Percentiles rank a stretch among this genome's conserved stretches.
These are phyloP conservation scores for Epichloe sp. DNA, from an alignment of 2,329 filamentous ascomycete genomes.

Conservation along the genomic window DNA sequence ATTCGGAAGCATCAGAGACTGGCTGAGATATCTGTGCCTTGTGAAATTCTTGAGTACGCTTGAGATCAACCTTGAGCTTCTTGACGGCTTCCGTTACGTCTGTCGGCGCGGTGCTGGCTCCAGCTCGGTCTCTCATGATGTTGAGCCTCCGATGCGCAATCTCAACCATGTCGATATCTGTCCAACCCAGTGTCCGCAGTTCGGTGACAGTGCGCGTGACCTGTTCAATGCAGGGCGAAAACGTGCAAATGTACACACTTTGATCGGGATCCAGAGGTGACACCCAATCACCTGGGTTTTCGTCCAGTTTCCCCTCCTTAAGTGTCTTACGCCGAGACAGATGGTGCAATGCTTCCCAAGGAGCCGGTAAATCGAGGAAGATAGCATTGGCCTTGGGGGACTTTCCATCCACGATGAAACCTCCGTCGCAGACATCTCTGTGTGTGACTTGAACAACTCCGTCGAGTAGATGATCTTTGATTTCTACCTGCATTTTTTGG, in stretches of 20 bases:
- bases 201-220: slow-evolving; percentile 74
- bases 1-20: slow-evolving; percentile 17
- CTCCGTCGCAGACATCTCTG: slow-evolving; percentile 64
- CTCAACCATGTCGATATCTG: slow-evolving; percentile 88
- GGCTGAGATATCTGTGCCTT: slow-evolving; percentile 18
- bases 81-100: slow-evolving; percentile 69
- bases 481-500: slow-evolving; percentile 56
- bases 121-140: slow-evolving; percentile 68
- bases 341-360: slow-evolving; percentile 67
- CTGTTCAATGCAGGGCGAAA: slow-evolving; percentile 95
- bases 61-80: slow-evolving; percentile 61
- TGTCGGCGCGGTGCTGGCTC: slow-evolving; percentile 56
- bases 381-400: slow-evolving; percentile 58
- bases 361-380: slow-evolving; percentile 70
- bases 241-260: slow-evolving; percentile 74
- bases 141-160: slow-evolving; percentile 68
- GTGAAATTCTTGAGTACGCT: slow-evolving; percentile 53
- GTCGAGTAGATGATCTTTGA: slow-evolving; percentile 53
- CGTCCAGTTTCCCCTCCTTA: slow-evolving; percentile 12
- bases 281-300: slow-evolving; percentile 26
- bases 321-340: slow-evolving; percentile 41
- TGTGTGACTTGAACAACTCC: slow-evolving; percentile 59
- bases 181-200: slow-evolving; percentile 73
- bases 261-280: slow-evolving; percentile 59
- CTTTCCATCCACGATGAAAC: slow-evolving; percentile 49